Conservation (phyloP, 768 basidiomycete genomes). For the Agrocybe pediades region DNA sequence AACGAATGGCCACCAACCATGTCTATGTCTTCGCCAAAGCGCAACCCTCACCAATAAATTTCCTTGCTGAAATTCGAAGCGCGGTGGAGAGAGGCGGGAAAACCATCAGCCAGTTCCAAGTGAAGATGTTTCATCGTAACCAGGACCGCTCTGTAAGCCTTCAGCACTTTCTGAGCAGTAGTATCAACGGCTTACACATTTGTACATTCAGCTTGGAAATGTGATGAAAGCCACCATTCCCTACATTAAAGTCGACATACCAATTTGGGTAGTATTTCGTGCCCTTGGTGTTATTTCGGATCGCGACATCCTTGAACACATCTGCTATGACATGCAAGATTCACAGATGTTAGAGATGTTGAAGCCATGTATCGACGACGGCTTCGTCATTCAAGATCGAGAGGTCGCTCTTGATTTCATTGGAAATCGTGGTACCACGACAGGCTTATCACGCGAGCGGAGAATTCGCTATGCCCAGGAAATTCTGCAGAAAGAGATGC, state of each 20-base stretch:
- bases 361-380: constrained; percentile 98
- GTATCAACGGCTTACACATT: constrained; percentile 5
- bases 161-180: constrained; percentile 4
- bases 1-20: constrained; percentile 99
- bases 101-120: constrained; percentile 96
- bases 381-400: constrained; percentile 96
- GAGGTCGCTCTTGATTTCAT: constrained; percentile 98
- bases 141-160: constrained; percentile 83
- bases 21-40: constrained; percentile 99
- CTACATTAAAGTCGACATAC: constrained; percentile 97
- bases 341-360: constrained; percentile 96
- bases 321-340: constrained; percentile 97
- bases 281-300: constrained; percentile 97
- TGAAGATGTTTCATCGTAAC: constrained; percentile 93
- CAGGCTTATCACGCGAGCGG: constrained; percentile 87
- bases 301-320: constrained; percentile 96
- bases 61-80: constrained; percentile 95
- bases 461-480: constrained; percentile 97
- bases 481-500: constrained; percentile 97
- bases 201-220: constrained; percentile 66
- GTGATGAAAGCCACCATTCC: constrained; percentile 98
- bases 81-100: constrained; percentile 98
- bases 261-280: constrained; percentile 98
- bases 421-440: constrained; percentile 95
- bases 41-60: constrained; percentile 93